Evolutionary conservation across 2,329 filamentous ascomycete species (phyloP).

Genomic region (Aspergillus alliaceus): DNA sequence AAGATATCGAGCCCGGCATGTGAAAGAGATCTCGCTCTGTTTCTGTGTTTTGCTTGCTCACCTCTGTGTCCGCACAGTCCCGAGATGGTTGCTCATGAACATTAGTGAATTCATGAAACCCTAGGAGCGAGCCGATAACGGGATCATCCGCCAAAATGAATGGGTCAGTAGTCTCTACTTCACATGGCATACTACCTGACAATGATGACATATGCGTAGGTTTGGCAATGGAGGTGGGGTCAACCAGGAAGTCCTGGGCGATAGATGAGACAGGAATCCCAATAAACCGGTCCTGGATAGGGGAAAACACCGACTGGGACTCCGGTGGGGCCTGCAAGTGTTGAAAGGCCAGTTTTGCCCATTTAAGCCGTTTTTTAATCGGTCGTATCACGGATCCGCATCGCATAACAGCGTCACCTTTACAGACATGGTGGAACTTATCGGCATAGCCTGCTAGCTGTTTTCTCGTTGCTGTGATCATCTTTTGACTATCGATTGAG

Average conservation of each 20-base stretch:
- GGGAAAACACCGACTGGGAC: neutral
- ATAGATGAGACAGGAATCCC: neutral
- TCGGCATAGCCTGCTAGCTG: neutral
- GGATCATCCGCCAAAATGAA: neutral
- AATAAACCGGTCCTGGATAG: neutral
- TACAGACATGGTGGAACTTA: constrained; percentile 1
- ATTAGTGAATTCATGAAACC: neutral
- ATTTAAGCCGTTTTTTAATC: constrained; percentile 5
- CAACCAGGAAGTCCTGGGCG: neutral
- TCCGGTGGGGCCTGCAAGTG: neutral
- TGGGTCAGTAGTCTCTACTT: neutral
- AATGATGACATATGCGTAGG: neutral
- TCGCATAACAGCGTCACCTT: neutral
- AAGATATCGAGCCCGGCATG: too few species aligned
- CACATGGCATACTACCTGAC: neutral
- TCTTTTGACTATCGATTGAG: neutral
- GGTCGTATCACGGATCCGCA: neutral
- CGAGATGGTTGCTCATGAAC: neutral
- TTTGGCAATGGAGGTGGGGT: neutral
- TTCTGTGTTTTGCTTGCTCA: neutral
- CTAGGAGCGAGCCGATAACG: neutral
- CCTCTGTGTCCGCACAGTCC: neutral
- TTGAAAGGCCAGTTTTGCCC: constrained; percentile 1
- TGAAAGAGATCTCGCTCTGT: neutral
- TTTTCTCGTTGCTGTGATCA: neutral